Evolutionary conservation across 2,329 filamentous ascomycete species (phyloP), one percentile per base, ranked within the genome.

Genomic region (Fusarium algeriense): DNA sequence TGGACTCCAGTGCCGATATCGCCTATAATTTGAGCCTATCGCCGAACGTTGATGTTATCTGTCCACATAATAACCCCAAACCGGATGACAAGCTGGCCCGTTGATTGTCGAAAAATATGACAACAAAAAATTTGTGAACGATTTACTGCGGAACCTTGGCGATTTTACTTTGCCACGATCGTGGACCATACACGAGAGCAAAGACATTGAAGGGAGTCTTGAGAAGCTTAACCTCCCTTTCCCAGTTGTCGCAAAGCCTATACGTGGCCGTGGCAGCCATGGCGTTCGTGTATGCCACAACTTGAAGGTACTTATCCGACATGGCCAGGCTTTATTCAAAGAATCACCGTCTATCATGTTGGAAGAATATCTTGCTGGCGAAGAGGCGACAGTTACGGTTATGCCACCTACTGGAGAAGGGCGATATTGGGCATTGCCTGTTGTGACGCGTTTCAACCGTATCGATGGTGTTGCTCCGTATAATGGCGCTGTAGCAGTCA

Each of bases 341-440:
- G 67, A 71, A 17, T 66, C 63, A 6, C 60, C 55, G 11, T 58
- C 85, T 20, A 54, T 17, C 37, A 82, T 88, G 67, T 38, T 87
- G 0, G 85, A 88, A 64, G 80, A 88, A 62, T 87, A 80, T 60
- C 79, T 88, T 1, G 60, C 75, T 1, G 84, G 85, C 2, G 80
- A 85, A 62, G 86, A 88, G 70, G 85, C 78, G 1, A 88, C 85
- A 0, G 79, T 88, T 5, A 87, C 85, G 0, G 81, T 87, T 0
- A 86, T 87, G 85, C 84, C 85, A 2, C 85, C 85, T 5, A 81
- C 78, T 1, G 67, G 62, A 0, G 64, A 73, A 1, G 73, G 77
- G 17, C n/a, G 45, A 1, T 84, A 87, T 68, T 84, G 81, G 80
- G 77, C 82, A 7, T 71, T 87, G 37, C 83, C 83, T 26, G 34